Conservation (phyloP, 139 green algal species). For the Chlorella ohadii region DNA sequence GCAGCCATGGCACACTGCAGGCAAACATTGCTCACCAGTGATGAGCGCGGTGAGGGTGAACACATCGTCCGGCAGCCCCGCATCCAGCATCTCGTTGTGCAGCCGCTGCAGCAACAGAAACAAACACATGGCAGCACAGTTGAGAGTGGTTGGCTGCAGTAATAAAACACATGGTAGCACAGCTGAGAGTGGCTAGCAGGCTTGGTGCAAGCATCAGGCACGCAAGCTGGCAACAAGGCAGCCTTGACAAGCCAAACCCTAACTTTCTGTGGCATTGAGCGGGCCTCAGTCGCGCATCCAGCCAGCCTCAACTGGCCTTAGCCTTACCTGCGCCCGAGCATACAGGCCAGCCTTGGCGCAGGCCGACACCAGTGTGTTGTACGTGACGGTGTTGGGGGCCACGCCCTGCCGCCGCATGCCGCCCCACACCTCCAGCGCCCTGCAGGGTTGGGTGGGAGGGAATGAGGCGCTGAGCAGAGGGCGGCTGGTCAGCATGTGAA, state of each 20-base stretch:
- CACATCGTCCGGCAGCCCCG: conserved; percentile 65
- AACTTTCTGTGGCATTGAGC: too few species aligned
- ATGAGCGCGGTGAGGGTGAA: conserved; percentile 90
- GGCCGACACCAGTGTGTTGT: conserved; percentile 84
- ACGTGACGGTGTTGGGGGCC: conserved; percentile 79
- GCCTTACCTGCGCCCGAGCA: conserved; percentile 41
- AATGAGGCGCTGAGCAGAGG: neutral
- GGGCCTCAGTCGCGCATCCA: too few species aligned
- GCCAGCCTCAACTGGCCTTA: too few species aligned
- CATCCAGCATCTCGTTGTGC: conserved; percentile 74
- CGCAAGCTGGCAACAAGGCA: too few species aligned
- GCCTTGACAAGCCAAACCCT: too few species aligned
- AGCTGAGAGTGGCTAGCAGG: too few species aligned
- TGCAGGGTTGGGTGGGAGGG: neutral
- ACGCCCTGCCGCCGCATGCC: conserved; percentile 64
- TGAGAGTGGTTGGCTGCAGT: too few species aligned
- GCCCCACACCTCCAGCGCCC: conserved; percentile 83
- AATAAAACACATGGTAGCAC: too few species aligned
- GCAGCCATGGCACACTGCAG: neutral
- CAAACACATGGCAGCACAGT: too few species aligned
- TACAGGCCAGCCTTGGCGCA: conserved; percentile 70
- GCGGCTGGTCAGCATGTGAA: neutral
- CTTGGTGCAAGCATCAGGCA: too few species aligned
- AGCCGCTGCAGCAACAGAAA: conserved; percentile 32
- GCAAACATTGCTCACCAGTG: conserved; percentile 30